A percentile compares a stretch with the other conserved stretches of the same genome.
Evolutionary conservation across 768 basidiomycete species (phyloP).

Genomic region (Russula sp.): DNA sequence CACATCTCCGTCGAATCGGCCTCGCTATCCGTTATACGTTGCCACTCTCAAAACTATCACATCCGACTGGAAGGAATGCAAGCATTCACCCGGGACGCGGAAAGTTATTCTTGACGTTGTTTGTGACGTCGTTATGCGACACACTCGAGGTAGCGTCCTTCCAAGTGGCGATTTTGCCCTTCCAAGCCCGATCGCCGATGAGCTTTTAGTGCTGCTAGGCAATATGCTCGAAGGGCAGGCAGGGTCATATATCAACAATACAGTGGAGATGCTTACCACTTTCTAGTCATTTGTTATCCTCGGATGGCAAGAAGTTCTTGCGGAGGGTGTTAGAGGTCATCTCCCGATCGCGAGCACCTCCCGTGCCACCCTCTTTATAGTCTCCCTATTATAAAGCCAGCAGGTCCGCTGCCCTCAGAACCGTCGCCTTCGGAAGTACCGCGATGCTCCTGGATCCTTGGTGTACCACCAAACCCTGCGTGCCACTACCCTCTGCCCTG

Average conservation of each 20-base stretch:
- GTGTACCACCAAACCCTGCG: too few species aligned
- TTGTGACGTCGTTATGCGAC: conserved; percentile 26
- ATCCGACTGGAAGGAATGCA: conserved; percentile 7
- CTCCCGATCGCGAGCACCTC: not conserved
- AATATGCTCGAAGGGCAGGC: conserved; percentile 3
- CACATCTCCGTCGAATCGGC: not conserved
- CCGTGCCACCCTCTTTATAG: too few species aligned
- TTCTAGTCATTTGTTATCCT: not conserved
- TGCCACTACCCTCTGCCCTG: too few species aligned
- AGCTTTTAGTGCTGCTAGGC: not conserved
- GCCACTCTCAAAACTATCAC: conserved; percentile 2
- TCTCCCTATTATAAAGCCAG: too few species aligned
- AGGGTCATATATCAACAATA: not conserved
- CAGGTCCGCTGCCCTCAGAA: too few species aligned
- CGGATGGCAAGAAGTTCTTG: not conserved
- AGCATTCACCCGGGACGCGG: conserved; percentile 9
- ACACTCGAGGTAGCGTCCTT: too few species aligned
- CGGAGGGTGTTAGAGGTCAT: not conserved
- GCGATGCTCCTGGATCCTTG: too few species aligned
- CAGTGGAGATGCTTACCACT: not conserved
- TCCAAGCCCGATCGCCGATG: not conserved
- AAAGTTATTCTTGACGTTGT: conserved; percentile 27
- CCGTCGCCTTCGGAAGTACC: too few species aligned
- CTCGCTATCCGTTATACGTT: not conserved
- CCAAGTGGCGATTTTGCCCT: not conserved